Conservation (phyloP, 495 filamentous ascomycete species). For the Penicillium simplicissimum region DNA sequence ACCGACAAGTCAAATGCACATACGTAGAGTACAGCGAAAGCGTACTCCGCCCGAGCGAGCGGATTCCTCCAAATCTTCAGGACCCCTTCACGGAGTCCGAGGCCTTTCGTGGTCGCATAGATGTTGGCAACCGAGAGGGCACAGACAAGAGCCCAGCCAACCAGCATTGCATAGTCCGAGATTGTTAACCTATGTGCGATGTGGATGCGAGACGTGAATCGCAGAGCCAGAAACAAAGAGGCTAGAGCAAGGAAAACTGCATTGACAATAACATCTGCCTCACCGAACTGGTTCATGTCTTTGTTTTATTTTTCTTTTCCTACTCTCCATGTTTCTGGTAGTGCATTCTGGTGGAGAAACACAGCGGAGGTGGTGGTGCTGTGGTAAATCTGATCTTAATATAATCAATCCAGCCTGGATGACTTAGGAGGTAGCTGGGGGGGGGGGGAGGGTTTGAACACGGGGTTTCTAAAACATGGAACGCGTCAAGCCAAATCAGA, state of each 20-base stretch:
- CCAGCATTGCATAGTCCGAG: not conserved
- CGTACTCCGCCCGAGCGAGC: not conserved
- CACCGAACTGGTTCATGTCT: not conserved
- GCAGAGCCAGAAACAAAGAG: not conserved
- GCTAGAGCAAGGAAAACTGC: not conserved
- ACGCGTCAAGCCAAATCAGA: no score
- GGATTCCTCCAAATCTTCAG: not conserved
- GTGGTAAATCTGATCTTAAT: no score
- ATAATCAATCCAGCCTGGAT: no score
- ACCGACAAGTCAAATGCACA: not conserved
- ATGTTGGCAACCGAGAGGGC: not conserved
- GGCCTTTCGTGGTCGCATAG: not conserved
- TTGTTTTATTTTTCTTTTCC: no score
- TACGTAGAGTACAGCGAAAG: not conserved
- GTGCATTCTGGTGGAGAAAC: no score
- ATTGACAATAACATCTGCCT: not conserved
- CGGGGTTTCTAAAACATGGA: no score
- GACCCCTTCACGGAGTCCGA: not conserved
- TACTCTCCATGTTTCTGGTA: no score
- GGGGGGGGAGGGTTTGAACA: no score
- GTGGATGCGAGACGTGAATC: not conserved
- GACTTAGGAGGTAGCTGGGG: no score
- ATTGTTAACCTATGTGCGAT: not conserved
- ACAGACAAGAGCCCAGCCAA: not conserved
- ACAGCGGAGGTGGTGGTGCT: no score